Conservation (phyloP, 140 eudicot genomes). For the Ambrosia hybrid region DNA sequence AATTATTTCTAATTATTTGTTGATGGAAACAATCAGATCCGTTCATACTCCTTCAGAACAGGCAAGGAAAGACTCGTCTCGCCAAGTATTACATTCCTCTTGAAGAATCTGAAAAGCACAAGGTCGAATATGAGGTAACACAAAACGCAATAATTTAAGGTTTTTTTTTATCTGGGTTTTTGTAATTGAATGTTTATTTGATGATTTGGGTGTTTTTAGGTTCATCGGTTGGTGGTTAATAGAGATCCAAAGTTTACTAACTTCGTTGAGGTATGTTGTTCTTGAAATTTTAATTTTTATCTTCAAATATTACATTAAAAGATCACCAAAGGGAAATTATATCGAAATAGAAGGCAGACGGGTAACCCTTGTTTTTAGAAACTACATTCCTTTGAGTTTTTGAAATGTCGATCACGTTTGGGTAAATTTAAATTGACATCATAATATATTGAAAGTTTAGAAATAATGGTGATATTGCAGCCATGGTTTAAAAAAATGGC, state of each 20-base stretch:
- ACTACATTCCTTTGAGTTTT: not conserved
- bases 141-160: too few species aligned
- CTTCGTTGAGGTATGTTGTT: constrained; percentile 27
- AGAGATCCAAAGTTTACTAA: constrained; percentile 37
- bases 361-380: too few species aligned
- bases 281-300: too few species aligned
- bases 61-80: constrained; percentile 95
- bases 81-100: constrained; percentile 98
- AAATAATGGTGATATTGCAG: not conserved
- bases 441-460: too few species aligned
- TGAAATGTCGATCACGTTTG: not conserved
- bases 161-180: too few species aligned
- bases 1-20: not conserved
- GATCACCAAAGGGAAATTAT: too few species aligned
- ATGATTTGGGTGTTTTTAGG: constrained; percentile 15
- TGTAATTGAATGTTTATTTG: not conserved
- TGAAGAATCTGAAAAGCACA: constrained; percentile 96
- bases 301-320: too few species aligned
- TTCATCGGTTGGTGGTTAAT: constrained; percentile 37
- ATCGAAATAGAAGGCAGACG: too few species aligned
- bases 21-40: constrained; percentile 47
- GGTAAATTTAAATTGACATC: too few species aligned
- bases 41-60: constrained; percentile 92
- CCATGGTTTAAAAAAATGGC: too few species aligned
- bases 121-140: constrained; percentile 58